Evolutionary conservation across 2,329 filamentous ascomycete genomes (phyloP), one percentile per base, ranked within the genome.

Genomic region (Cercospora sesami): DNA sequence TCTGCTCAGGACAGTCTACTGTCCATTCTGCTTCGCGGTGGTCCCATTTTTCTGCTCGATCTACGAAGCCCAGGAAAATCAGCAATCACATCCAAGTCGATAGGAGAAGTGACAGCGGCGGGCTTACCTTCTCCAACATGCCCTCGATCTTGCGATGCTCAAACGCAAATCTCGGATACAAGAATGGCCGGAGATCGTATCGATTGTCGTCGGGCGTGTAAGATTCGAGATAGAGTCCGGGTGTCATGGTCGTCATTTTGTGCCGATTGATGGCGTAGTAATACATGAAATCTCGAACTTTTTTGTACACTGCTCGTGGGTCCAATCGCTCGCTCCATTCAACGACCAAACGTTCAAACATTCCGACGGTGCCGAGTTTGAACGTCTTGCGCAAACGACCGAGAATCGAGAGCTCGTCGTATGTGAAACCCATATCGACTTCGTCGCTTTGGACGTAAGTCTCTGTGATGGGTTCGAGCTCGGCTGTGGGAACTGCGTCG

Each of bases 221-320:
- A 14, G 79, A 76, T 64, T 82, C 78, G 9, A 83, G 77, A 72
- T 89, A 87, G 45, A 87, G 81, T 3, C 83, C 82, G 0, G 87
- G 87, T 1, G 87, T 89, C 60, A 88, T 77, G 8, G 86, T 83
- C 1, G 86, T 89, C 77, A 85, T 84, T 79, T 91, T 91, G 76
- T 90, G 88, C 9, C 89, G 79, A 74, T 90, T 90, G 71, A 90
- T 86, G 0, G 84, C 82, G 74, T 90, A 89, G 74, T 83, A 87
- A 70, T 82, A 77, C 82, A 87, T 73, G 83, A 80, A 80, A 68
- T 77, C 74, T 78, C 51, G 83, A 80, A 71, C 86, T 81, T 79
- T 80, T 64, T 76, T 72, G 60, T 78, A 78, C 16, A 79, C 76
- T 21, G 76, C 74, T 9, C 74, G 64, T 1, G 78, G 77, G 33